Evolutionary conservation across 345 rosid species (phyloP), one percentile per base, ranked within the genome.

Genomic region (Salix viminalis): DNA sequence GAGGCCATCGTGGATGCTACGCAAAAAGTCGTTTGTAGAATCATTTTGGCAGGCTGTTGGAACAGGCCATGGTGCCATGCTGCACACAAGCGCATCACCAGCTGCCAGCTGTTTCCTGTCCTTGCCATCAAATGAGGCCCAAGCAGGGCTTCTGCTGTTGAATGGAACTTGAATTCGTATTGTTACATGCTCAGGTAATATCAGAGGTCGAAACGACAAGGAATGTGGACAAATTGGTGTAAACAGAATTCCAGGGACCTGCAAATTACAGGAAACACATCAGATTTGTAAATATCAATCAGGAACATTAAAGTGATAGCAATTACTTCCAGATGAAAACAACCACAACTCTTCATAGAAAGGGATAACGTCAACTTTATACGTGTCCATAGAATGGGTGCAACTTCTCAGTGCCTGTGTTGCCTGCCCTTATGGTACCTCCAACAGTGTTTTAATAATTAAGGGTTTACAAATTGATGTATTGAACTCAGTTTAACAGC

Each of bases 41-140:
- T 96, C 98, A 24, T 64, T 87, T 54, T 85, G 90, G 75, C 99
- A 96, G 32, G 99, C 97, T 0, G 98, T 96, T 50, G 98, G 96
- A 67, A 96, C 98, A 3, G 99, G 98, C 93, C 98, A 96, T 41
- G 96, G 94, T 5, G 98, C 99, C 95, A 96, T 92, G 84, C 99
- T 87, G 87, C 97, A 94, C 23, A 96, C 91, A 44, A 96, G 93
- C 4, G 97, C 97, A 79, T 96, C 99, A 54, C 99, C 98, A 4
- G 98, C 88, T 46, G 80, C 88, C 66, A 96, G 77, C 79, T 83
- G 89, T 78, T 91, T 92, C 82, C 99, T 82, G 83, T 89, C 92
- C 85, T 96, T 96, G 71, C 99, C 99, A 69, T 96, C 99, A 37
- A 96, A 96, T 12, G 99, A 96, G 52, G 84, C 99, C 97, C 97